phyloP scores from a whole-genome alignment of 225 moss, liverwort and hornwort species.

The Physcomitrium patens region DNA sequence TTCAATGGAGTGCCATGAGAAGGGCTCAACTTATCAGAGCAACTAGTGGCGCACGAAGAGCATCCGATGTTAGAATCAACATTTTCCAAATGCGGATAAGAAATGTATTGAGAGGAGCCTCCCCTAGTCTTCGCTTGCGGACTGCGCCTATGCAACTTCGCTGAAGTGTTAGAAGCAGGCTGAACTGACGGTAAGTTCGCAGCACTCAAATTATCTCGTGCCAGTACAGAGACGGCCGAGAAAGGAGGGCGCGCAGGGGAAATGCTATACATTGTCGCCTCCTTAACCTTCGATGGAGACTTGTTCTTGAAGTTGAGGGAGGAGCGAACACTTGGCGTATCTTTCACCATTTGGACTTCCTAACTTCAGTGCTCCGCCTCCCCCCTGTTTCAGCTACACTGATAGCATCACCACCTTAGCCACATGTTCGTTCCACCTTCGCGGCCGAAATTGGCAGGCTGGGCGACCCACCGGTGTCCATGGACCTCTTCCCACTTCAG shows the following conservation, averaged over 20 bases:
- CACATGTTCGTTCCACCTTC: not conserved
- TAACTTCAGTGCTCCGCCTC: constrained; percentile 22
- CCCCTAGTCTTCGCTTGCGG: constrained; percentile 40
- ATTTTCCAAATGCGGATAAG: constrained; percentile 37
- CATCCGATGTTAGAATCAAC: constrained; percentile 36
- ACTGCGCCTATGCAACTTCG: constrained; percentile 36
- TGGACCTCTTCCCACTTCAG: not conserved
- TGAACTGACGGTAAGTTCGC: constrained; percentile 36
- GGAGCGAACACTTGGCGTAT: constrained; percentile 61
- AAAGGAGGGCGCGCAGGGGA: constrained; percentile 71
- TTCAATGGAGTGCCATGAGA: constrained; percentile 37
- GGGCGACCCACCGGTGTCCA: not conserved
- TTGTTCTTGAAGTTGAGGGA: constrained; percentile 60
- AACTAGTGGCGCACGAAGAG: constrained; percentile 46
- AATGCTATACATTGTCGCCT: constrained; percentile 27
- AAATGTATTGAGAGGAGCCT: constrained; percentile 16
- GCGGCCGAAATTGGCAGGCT: not conserved
- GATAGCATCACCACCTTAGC: constrained; percentile 18
- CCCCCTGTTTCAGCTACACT: constrained; percentile 22
- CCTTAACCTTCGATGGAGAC: constrained; percentile 39
- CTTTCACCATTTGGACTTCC: constrained; percentile 65
- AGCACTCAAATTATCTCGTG: constrained; percentile 55
- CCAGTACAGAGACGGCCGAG: constrained; percentile 60
- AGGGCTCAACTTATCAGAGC: constrained; percentile 57
- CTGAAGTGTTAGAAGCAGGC: constrained; percentile 26